Evolutionary conservation across 345 rosid genomes (phyloP).

Genomic region (Erodium maritimum): DNA sequence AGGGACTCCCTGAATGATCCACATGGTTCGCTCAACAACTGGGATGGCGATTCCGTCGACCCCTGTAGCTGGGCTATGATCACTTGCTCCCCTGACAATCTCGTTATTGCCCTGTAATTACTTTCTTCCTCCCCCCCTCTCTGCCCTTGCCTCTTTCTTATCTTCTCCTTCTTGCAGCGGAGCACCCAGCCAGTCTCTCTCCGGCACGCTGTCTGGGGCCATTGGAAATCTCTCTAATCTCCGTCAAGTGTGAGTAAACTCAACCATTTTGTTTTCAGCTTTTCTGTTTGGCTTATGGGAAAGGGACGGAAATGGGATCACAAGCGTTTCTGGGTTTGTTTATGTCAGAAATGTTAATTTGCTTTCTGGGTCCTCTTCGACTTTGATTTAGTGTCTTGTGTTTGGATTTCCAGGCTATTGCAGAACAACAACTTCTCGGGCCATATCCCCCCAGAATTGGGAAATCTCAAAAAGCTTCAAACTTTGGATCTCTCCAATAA

Average conservation of each 20-base stretch:
- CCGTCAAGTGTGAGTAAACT: slow-evolving; percentile 66
- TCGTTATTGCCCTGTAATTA: slow-evolving; percentile 68
- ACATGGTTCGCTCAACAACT: slow-evolving; percentile 75
- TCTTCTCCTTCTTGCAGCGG: slow-evolving; percentile 36
- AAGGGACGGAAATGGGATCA: too few relatives aligned
- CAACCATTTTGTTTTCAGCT: too few relatives aligned
- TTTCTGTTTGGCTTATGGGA: too few relatives aligned
- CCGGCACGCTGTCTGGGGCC: slow-evolving; percentile 63
- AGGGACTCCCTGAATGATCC: slow-evolving; percentile 53
- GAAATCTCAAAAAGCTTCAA: slow-evolving; percentile 51
- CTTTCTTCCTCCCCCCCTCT: slow-evolving; percentile 11
- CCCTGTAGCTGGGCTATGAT: slow-evolving; percentile 98
- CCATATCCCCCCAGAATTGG: slow-evolving; percentile 57
- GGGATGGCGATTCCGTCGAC: slow-evolving; percentile 93
- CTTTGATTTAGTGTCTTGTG: neutral
- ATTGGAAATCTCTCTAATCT: slow-evolving; percentile 86
- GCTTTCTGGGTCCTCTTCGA: too few relatives aligned
- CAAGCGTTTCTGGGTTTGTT: too few relatives aligned
- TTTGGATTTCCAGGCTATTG: slow-evolving; percentile 48
- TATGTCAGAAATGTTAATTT: too few relatives aligned
- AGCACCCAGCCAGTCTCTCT: slow-evolving; percentile 88
- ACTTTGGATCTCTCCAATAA: slow-evolving; percentile 84
- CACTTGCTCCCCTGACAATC: slow-evolving; percentile 72
- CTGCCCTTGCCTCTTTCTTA: neutral
- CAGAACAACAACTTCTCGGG: slow-evolving; percentile 90